Evolutionary conservation across 768 basidiomycete genomes (phyloP).

Genomic region (Lepiota venenata): DNA sequence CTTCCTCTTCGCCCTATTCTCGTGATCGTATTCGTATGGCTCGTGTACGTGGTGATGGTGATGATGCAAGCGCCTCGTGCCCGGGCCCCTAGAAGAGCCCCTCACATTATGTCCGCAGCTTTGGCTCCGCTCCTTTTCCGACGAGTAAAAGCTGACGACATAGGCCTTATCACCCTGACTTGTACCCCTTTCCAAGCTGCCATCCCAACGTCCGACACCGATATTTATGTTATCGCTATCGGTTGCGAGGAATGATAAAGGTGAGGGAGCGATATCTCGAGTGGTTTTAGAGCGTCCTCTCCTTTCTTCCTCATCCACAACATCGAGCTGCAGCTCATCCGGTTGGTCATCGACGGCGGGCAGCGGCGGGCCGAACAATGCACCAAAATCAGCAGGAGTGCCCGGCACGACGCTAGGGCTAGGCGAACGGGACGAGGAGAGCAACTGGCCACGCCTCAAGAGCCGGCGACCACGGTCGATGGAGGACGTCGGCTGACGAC

Average conservation of each 20-base stretch:
- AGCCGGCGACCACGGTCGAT: constrained; percentile 32
- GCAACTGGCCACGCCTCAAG: constrained; percentile 15
- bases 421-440: constrained; percentile 37
- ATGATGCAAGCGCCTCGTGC: background rate
- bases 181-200: background rate
- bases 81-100: background rate
- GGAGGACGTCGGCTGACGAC: constrained; percentile 20
- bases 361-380: constrained; percentile 15
- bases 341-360: constrained; percentile 22
- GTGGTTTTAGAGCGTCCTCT: constrained; percentile 8
- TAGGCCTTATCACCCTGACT: background rate
- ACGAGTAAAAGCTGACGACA: background rate
- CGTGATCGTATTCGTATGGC: constrained; percentile 7
- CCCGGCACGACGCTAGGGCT: constrained; percentile 45
- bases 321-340: constrained; percentile 24
- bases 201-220: constrained; percentile 7
- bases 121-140: constrained; percentile 10
- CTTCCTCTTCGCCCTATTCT: constrained; percentile 7
- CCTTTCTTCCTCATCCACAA: background rate
- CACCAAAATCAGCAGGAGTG: constrained; percentile 37
- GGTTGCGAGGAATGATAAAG: constrained; percentile 11
- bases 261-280: constrained; percentile 2
- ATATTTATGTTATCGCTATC: constrained; percentile 13
- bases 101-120: constrained; percentile 9
- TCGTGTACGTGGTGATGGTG: constrained; percentile 1